Evolutionary conservation across 75 land plant species (phyloP).

Genomic region (Cunninghamia lanceolata): DNA sequence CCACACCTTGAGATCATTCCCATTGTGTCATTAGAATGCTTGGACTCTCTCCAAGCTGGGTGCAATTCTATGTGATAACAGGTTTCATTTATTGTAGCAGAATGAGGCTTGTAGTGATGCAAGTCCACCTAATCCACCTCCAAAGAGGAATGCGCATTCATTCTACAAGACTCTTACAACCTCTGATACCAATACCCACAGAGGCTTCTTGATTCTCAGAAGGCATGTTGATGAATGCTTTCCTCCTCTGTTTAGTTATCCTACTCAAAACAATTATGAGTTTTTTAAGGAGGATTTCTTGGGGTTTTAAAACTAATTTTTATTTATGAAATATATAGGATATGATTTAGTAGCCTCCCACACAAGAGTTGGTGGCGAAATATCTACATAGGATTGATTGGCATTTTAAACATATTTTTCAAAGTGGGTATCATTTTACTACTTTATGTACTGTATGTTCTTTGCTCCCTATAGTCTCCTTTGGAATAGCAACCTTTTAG

Average conservation of each 20-base stretch:
- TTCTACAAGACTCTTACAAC: slow-evolving; percentile 73
- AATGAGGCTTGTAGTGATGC: slow-evolving; percentile 35
- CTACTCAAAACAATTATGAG: neutral
- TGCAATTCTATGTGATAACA: too few relatives aligned
- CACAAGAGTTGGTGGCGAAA: slow-evolving; percentile 72
- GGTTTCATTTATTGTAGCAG: slow-evolving; percentile 29
- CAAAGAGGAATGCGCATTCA: slow-evolving; percentile 39
- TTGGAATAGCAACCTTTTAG: neutral
- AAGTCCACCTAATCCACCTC: slow-evolving; percentile 16
- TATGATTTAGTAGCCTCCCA: slow-evolving; percentile 78
- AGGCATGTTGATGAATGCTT: slow-evolving; percentile 54
- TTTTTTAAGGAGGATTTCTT: neutral
- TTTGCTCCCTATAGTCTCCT: neutral
- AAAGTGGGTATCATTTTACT: slow-evolving; percentile 36
- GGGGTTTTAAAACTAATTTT: neutral
- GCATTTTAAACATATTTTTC: slow-evolving; percentile 84
- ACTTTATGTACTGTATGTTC: neutral
- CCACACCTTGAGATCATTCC: too few relatives aligned
- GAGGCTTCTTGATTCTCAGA: slow-evolving; percentile 49
- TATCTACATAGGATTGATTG: slow-evolving; percentile 82
- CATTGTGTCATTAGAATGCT: too few relatives aligned
- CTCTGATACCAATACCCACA: slow-evolving; percentile 77
- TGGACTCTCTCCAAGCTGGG: too few relatives aligned
- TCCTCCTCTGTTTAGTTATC: slow-evolving; percentile 37
- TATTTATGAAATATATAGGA: slow-evolving; percentile 38